Evolutionary conservation across 2,329 filamentous ascomycete species (phyloP).

Genomic region (Hypocreales sp.): DNA sequence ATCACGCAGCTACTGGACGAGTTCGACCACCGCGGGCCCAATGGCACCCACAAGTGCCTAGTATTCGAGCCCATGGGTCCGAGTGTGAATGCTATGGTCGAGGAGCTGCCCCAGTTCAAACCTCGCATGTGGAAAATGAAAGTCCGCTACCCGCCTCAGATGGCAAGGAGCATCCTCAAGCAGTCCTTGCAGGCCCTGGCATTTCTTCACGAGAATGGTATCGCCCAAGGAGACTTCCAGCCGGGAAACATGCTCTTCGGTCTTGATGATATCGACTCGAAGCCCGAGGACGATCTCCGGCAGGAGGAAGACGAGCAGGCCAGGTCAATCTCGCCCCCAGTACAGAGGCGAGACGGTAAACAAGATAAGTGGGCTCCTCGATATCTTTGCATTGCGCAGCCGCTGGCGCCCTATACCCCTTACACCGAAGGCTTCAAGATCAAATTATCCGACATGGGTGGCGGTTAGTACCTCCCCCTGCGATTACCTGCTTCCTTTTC

Average conservation of each 20-base stretch:
- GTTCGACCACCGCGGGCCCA: constrained; percentile 15
- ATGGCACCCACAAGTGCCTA: constrained; percentile 15
- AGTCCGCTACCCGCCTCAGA: constrained; percentile 20
- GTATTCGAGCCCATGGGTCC: constrained; percentile 17
- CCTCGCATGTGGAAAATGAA: constrained; percentile 8
- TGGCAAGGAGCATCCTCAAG: constrained; percentile 24
- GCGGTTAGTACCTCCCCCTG: constrained; percentile 9
- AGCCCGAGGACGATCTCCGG: constrained; percentile 8
- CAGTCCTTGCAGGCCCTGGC: constrained; percentile 20
- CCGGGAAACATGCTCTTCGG: constrained; percentile 21
- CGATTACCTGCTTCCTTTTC: not conserved
- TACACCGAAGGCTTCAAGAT: constrained; percentile 11
- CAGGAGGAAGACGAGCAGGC: constrained; percentile 10
- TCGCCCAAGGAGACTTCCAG: constrained; percentile 24
- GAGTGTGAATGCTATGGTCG: constrained; percentile 20
- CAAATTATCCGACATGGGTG: constrained; percentile 15
- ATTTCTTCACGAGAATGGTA: constrained; percentile 20
- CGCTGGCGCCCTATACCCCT: constrained; percentile 8
- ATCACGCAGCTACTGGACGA: constrained; percentile 13
- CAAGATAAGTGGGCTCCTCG: constrained; percentile 12
- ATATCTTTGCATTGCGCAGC: constrained; percentile 14
- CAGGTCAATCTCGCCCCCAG: constrained; percentile 9
- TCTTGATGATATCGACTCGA: constrained; percentile 12
- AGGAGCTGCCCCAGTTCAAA: constrained; percentile 16
- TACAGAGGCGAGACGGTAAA: constrained; percentile 15